Conservation (phyloP, 257 asterid genomes). For the Rhazya stricta region DNA sequence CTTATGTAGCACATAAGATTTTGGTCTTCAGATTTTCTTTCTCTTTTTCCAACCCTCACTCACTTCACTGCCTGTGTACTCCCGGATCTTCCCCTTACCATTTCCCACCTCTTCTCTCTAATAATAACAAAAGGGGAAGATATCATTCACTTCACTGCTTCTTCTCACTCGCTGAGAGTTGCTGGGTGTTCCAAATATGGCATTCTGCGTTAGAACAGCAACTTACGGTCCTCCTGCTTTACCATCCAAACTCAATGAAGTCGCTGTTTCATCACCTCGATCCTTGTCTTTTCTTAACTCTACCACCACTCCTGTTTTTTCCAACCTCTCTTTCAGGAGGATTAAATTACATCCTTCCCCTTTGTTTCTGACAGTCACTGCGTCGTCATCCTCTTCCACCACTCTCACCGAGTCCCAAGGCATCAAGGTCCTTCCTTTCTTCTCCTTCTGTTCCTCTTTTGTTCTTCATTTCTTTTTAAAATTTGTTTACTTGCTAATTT, state of each 20-base stretch:
- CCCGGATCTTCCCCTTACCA: neutral
- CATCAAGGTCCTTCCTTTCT: constrained; percentile 42
- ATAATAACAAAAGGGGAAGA: too few species aligned
- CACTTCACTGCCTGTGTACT: neutral
- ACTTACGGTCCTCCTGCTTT: neutral
- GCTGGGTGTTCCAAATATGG: neutral
- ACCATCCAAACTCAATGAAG: neutral
- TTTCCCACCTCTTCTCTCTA: neutral
- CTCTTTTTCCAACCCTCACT: neutral
- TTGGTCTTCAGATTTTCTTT: neutral
- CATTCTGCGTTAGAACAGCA: constrained; percentile 12
- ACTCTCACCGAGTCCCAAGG: constrained; percentile 48
- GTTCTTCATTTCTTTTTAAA: neutral
- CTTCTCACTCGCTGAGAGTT: neutral
- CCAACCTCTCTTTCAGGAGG: constrained; percentile 28
- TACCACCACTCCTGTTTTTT: constrained; percentile 28
- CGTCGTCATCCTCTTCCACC: constrained; percentile 52
- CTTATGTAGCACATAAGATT: constrained; percentile 8
- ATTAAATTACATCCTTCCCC: constrained; percentile 10
- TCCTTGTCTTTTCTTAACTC: constrained; percentile 32
- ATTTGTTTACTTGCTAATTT: neutral
- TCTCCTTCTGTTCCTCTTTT: neutral
- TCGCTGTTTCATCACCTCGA: constrained; percentile 1
- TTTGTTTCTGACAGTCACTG: constrained; percentile 30
- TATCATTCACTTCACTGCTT: neutral